A percentile compares a stretch with the other conserved stretches of the same genome.
Evolutionary conservation across 2,329 filamentous ascomycete species (phyloP).

Genomic region (Raffaelea ambrosiae): DNA sequence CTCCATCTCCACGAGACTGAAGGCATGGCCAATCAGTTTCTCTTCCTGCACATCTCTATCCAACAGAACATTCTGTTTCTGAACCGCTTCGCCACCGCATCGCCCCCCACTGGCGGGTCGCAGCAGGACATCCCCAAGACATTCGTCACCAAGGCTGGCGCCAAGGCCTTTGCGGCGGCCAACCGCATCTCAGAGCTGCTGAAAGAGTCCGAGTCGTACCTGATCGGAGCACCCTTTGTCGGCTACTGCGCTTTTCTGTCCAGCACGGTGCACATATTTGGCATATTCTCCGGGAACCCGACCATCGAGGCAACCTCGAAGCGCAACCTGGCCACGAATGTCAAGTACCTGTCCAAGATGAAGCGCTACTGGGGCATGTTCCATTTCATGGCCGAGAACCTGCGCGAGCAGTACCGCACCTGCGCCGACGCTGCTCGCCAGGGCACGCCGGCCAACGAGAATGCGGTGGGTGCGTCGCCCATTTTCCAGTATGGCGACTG

Average conservation of each 20-base stretch:
- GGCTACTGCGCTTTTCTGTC: conserved; percentile 93
- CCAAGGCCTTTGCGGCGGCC: conserved; percentile 72
- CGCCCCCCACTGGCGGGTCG: conserved; percentile 55
- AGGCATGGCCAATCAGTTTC: conserved; percentile 79
- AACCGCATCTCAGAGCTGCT: conserved; percentile 80
- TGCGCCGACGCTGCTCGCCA: conserved; percentile 74
- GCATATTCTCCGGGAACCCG: conserved; percentile 78
- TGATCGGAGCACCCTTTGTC: conserved; percentile 82
- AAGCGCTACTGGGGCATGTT: conserved; percentile 99
- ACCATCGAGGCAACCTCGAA: conserved; percentile 70
- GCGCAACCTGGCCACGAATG: conserved; percentile 75
- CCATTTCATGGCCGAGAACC: conserved; percentile 88
- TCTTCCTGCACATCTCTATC: conserved; percentile 83
- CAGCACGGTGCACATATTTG: conserved; percentile 88
- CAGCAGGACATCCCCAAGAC: conserved; percentile 64
- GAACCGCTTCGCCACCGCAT: conserved; percentile 75
- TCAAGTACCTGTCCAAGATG: conserved; percentile 88
- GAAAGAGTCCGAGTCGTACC: conserved; percentile 69
- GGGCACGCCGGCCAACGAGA: conserved; percentile 45
- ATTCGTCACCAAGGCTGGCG: conserved; percentile 68
- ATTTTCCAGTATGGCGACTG: conserved; percentile 97
- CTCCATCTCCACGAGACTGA: conserved; percentile 77
- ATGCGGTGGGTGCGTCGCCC: conserved; percentile 36
- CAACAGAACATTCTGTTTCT: conserved; percentile 88
- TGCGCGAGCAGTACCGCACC: conserved; percentile 78